Evolutionary conservation across 768 basidiomycete genomes (phyloP), one percentile per base, ranked within the genome.

Genomic region (Serendipita sp.): DNA sequence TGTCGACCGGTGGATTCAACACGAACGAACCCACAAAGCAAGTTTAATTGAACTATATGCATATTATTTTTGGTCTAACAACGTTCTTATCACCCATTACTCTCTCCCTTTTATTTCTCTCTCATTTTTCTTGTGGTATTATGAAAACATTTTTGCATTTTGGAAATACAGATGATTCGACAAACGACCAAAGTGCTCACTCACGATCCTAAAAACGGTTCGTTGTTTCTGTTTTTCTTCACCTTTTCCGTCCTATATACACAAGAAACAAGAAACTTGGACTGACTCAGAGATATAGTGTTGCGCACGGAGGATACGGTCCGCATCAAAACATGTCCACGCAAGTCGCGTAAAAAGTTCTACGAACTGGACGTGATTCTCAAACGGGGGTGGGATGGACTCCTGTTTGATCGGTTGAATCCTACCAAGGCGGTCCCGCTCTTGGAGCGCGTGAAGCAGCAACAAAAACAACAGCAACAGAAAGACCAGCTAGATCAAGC

Each of bases 21-120:
- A 91, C 70, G 80, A 81, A 66, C 70, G 81, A 54, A 91, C 89
- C 3, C 84, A 85, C 69, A 91, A 91, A 79, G 89, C 89, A 68
- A 68, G 78, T 72, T 48, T 41, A 7, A 5, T 41, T 41, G 41
- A 7, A 23, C 23, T 23, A 23, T 23, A 23, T 23, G 1, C 1
- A 23, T 23, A 23, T 23, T 2, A 23, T 1, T 23, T 23, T 23
- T 23, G 23, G 23, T 23, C 23, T 23, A 23, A 23, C 23, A 23
- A 23, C 23, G 23, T 23, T 23, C 23, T 23, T 23, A 23, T 23
- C 23, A 23, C 1, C 1, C 13, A 2, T 41, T 7, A 5, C 1
- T 41, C 5, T 41, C 41, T 7, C 13, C 13, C 41, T 1, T 41
- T 41, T 13, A 41, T 41, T 41, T 5, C 1, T 41, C 13, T 41